Percentiles rank a stretch among this genome's conserved stretches.
phyloP scores from a whole-genome alignment of 352 stramenopile genomes.

The Globisporangium apiculatum region DNA sequence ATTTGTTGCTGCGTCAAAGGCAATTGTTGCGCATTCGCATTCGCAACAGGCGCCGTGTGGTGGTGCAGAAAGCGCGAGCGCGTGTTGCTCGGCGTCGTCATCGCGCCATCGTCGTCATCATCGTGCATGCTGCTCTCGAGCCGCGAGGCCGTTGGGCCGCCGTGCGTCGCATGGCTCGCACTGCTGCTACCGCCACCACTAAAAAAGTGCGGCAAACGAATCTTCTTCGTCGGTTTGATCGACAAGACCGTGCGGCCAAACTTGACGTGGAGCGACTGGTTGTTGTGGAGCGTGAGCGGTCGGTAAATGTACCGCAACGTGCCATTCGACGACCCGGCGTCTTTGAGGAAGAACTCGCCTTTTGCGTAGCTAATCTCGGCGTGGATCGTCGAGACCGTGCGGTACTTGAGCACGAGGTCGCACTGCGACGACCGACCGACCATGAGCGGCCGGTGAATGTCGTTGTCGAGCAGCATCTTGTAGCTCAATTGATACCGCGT shows the following conservation, averaged over 20 bases:
- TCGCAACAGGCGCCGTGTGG: conserved; percentile 16
- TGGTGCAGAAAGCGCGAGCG: conserved; percentile 50
- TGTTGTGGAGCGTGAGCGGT: conserved; percentile 88
- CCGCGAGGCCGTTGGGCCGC: conserved; percentile 13
- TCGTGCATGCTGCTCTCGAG: conserved; percentile 54
- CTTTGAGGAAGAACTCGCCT: conserved; percentile 93
- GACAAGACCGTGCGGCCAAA: conserved; percentile 81
- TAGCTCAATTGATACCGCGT: conserved; percentile 84
- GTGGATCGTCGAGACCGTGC: conserved; percentile 92
- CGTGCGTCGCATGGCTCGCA: conserved; percentile 14
- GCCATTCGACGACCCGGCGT: conserved; percentile 92
- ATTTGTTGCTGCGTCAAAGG: conserved; percentile 23
- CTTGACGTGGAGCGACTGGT: conserved; percentile 84
- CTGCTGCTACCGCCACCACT: conserved; percentile 17
- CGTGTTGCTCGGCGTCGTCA: conserved; percentile 64
- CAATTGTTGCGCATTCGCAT: conserved; percentile 6
- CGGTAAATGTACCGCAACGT: conserved; percentile 93
- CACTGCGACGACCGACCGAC: conserved; percentile 91
- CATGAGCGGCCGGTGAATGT: conserved; percentile 88
- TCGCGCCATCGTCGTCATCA: conserved; percentile 50
- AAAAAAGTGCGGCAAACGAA: conserved; percentile 81
- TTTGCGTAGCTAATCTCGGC: conserved; percentile 91
- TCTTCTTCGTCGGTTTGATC: conserved; percentile 88
- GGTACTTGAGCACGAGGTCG: conserved; percentile 94
- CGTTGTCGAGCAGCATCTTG: conserved; percentile 90